Percentiles rank a stretch among this genome's conserved stretches.
These are phyloP conservation scores for Theileria orientalis DNA, from an alignment of 169 alveolate species.

Conservation along the genomic window DNA sequence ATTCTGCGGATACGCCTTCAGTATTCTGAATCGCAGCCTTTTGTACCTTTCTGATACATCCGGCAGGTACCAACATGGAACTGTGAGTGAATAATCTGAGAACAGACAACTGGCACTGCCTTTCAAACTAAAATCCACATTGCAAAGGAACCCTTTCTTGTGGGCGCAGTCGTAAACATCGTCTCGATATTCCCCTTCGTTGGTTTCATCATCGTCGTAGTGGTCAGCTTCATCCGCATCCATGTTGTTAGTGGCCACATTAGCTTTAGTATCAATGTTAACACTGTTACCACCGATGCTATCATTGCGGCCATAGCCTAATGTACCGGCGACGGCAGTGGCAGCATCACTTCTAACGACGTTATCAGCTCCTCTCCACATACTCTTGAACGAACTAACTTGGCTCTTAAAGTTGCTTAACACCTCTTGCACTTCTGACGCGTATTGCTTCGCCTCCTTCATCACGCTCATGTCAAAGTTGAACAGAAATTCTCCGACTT, in stretches of 20 bases:
- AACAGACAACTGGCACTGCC: neutral
- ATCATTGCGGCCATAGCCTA: too few relatives aligned
- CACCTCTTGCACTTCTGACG: too few relatives aligned
- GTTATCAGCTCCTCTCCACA: neutral
- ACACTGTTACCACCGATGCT: neutral
- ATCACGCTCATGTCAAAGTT: neutral
- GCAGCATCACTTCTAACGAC: too few relatives aligned
- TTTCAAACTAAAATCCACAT: neutral
- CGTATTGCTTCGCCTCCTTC: neutral
- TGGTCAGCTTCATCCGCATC: too few relatives aligned
- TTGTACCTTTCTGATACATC: neutral
- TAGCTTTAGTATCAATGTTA: too few relatives aligned
- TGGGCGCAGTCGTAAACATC: too few relatives aligned
- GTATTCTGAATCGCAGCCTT: neutral
- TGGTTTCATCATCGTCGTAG: too few relatives aligned
- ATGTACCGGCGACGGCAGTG: too few relatives aligned
- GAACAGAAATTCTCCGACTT: slow-evolving; percentile 9
- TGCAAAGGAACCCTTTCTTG: neutral
- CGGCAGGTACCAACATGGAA: neutral
- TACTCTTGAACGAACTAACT: neutral
- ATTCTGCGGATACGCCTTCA: slow-evolving; percentile 4
- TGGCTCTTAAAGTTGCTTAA: too few relatives aligned
- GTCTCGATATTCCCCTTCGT: too few relatives aligned
- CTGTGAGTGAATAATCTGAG: neutral
- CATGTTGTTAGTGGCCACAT: too few relatives aligned